Conservation (phyloP, 2,329 filamentous ascomycete species). For the Plectosphaerella cucumerina region DNA sequence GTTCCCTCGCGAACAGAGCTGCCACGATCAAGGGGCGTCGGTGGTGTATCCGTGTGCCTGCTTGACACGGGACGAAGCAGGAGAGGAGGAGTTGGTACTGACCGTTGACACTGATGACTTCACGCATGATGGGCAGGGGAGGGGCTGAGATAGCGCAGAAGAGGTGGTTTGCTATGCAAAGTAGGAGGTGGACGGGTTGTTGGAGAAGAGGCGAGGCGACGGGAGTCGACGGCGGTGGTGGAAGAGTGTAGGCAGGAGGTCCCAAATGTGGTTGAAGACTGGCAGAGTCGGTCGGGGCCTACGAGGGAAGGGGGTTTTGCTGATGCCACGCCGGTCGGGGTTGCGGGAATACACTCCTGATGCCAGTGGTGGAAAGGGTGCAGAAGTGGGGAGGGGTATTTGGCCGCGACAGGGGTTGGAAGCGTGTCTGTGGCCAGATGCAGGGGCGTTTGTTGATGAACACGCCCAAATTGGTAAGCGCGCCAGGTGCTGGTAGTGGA, state of each 20-base stretch:
- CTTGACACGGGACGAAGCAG: too few species aligned
- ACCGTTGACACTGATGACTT: slow-evolving; percentile 99
- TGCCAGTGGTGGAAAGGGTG: background rate
- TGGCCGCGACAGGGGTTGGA: slow-evolving; percentile 10
- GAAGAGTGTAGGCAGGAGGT: background rate
- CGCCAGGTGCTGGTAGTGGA: background rate
- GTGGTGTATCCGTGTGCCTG: background rate
- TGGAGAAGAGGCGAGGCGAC: slow-evolving; percentile 21
- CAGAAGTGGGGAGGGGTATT: slow-evolving; percentile 9
- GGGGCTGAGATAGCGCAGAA: too few species aligned
- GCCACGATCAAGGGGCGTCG: too few species aligned
- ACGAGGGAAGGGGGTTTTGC: background rate
- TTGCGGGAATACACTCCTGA: background rate
- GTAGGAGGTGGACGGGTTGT: slow-evolving; percentile 19
- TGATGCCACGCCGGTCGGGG: background rate
- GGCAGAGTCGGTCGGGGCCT: background rate
- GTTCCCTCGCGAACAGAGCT: too few species aligned
- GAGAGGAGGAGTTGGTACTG: slow-evolving; percentile 37
- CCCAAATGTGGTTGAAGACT: background rate
- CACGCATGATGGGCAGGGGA: slow-evolving; percentile 75
- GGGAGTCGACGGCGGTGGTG: slow-evolving; percentile 14
- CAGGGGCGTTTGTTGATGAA: slow-evolving; percentile 13
- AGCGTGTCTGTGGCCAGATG: slow-evolving; percentile 1
- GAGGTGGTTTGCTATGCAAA: slow-evolving; percentile 20
- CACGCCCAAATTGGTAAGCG: slow-evolving; percentile 14